These are phyloP conservation scores for Rhododendron ovatum DNA, from an alignment of 148 eudicot species.

Conservation along the genomic window DNA sequence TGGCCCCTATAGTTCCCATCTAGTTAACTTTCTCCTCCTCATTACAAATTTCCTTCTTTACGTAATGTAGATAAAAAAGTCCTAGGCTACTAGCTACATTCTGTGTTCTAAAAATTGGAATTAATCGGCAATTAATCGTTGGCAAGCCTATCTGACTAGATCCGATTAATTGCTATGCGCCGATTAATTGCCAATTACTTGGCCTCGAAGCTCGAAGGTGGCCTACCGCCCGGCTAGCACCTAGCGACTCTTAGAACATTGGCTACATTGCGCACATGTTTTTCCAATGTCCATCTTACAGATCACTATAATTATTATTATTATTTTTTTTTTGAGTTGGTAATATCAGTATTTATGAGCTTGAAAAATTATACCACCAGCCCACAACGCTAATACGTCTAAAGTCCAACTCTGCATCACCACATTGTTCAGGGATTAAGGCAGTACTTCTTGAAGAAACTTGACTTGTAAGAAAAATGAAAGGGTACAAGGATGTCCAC, in stretches of 20 bases:
- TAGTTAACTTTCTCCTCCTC: not conserved
- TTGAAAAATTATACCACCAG: not conserved
- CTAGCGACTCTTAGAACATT: too few species aligned
- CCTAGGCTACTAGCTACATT: too few species aligned
- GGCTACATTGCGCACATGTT: too few species aligned
- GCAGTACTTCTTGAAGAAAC: not conserved
- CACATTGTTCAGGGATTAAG: not conserved
- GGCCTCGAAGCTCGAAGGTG: too few species aligned
- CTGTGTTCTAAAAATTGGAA: too few species aligned
- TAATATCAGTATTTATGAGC: not conserved
- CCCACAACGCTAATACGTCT: not conserved
- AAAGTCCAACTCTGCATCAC: not conserved
- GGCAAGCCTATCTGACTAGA: too few species aligned
- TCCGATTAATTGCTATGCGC: too few species aligned
- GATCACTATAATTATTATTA: too few species aligned
- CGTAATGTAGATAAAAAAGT: not conserved
- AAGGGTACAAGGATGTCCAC: not conserved
- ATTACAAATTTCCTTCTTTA: not conserved
- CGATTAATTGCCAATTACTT: too few species aligned
- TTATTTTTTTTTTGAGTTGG: not conserved
- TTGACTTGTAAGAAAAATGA: not conserved
- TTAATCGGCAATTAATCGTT: too few species aligned
- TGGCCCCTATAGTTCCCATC: not conserved
- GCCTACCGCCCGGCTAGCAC: too few species aligned
- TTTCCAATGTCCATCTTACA: too few species aligned